phyloP scores from a whole-genome alignment of 495 filamentous ascomycete species.

The Hyaloscypha bicolor region DNA sequence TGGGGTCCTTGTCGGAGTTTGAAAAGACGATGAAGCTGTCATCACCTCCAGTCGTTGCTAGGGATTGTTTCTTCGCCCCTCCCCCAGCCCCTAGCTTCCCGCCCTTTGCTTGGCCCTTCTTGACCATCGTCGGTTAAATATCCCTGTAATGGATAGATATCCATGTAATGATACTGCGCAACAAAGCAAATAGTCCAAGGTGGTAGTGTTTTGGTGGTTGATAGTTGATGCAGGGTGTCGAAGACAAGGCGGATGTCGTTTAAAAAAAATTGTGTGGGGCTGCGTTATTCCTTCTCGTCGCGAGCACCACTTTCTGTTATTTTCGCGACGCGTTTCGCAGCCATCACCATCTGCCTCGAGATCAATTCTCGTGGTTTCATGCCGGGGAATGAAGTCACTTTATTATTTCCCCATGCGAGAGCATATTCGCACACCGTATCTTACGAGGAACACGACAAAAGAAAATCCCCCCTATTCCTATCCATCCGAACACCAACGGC shows the following conservation, averaged over 20 bases:
- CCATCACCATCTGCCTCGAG: not conserved
- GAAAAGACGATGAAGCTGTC: conserved; percentile 70
- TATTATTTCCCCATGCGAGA: not conserved
- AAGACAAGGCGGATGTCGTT: not conserved
- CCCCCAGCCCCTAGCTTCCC: conserved; percentile 32
- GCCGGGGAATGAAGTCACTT: not conserved
- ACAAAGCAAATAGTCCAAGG: not conserved
- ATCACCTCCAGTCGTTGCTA: conserved; percentile 40
- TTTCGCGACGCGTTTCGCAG: not conserved
- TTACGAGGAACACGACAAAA: not conserved
- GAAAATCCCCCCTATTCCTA: no score
- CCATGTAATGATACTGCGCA: conserved; percentile 23
- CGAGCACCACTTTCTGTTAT: not conserved
- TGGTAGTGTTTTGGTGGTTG: not conserved
- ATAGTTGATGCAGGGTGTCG: not conserved
- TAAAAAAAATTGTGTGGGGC: not conserved
- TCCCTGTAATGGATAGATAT: not conserved
- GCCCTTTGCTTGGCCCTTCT: conserved; percentile 52
- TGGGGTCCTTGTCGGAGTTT: conserved; percentile 60
- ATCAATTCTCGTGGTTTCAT: not conserved
- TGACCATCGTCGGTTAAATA: conserved; percentile 35
- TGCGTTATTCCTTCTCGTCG: not conserved
- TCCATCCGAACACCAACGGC: no score
- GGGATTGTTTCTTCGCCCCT: conserved; percentile 27
- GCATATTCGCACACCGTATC: not conserved